phyloP scores from a whole-genome alignment of 108 stramenopile genomes.

The Hondaea fermentalgiana region DNA sequence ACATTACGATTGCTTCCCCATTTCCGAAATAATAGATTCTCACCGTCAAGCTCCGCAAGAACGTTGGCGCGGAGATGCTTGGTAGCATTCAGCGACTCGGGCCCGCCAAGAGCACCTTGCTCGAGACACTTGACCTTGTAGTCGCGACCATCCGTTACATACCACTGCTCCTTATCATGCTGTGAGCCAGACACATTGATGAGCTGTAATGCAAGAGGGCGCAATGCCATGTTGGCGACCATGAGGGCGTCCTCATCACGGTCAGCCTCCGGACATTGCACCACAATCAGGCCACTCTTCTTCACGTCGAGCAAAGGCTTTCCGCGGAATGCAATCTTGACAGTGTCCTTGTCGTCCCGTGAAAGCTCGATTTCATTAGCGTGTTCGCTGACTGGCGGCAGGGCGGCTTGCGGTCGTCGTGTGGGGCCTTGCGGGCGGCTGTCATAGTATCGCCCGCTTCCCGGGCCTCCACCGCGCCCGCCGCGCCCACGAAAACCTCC shows the following conservation, averaged over 20 bases:
- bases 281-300: background rate
- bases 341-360: background rate
- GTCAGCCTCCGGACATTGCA: background rate
- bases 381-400: background rate
- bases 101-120: background rate
- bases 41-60: background rate
- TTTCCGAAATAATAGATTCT: background rate
- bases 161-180: background rate
- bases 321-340: background rate
- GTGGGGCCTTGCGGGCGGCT: too few species aligned
- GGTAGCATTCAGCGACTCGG: background rate
- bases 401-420: background rate
- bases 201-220: background rate
- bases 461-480: background rate
- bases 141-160: background rate
- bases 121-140: slow-evolving; percentile 17
- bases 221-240: background rate
- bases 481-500: background rate
- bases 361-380: background rate
- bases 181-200: background rate
- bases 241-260: background rate
- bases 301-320: background rate
- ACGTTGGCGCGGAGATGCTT: background rate
- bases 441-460: background rate
- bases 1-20: background rate